Conservation (phyloP, 2,329 filamentous ascomycete genomes). For the Alternaria infectoria region DNA sequence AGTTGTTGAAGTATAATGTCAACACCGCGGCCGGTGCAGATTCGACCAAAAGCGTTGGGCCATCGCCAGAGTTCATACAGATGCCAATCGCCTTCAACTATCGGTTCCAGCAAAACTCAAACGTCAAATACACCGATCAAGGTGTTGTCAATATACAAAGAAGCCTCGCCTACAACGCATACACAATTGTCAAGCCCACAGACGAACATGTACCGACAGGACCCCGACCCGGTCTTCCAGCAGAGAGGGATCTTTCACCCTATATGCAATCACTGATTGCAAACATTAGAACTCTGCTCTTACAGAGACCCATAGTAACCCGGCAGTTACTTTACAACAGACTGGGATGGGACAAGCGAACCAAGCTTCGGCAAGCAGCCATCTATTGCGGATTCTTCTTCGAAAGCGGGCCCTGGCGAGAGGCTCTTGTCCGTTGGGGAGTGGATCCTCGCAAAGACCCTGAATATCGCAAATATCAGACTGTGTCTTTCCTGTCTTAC, state of each 20-base stretch:
- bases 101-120: constrained; percentile 82
- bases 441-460: constrained; percentile 82
- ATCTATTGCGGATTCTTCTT: constrained; percentile 92
- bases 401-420: constrained; percentile 88
- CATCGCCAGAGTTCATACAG: constrained; percentile 79
- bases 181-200: constrained; percentile 66
- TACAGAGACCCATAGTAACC: constrained; percentile 83
- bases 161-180: constrained; percentile 33
- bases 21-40: constrained; percentile 56
- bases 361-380: constrained; percentile 73
- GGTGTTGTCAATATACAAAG: constrained; percentile 39
- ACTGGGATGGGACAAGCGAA: constrained; percentile 61
- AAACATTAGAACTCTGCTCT: constrained; percentile 69
- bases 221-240: constrained; percentile 63
- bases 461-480: constrained; percentile 83
- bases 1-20: constrained; percentile 67
- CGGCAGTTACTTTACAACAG: constrained; percentile 80
- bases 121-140: constrained; percentile 66
- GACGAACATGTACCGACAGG: constrained; percentile 66
- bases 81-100: constrained; percentile 74
- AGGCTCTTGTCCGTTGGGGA: constrained; percentile 84
- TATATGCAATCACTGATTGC: constrained; percentile 69
- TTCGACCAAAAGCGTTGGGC: constrained; percentile 73
- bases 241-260: constrained; percentile 58
- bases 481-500: constrained; percentile 59